Percentiles rank a stretch among this genome's conserved stretches.
These are phyloP conservation scores for Phlebiopsis flavidoalba DNA, from an alignment of 768 basidiomycete species.

Conservation along the genomic window DNA sequence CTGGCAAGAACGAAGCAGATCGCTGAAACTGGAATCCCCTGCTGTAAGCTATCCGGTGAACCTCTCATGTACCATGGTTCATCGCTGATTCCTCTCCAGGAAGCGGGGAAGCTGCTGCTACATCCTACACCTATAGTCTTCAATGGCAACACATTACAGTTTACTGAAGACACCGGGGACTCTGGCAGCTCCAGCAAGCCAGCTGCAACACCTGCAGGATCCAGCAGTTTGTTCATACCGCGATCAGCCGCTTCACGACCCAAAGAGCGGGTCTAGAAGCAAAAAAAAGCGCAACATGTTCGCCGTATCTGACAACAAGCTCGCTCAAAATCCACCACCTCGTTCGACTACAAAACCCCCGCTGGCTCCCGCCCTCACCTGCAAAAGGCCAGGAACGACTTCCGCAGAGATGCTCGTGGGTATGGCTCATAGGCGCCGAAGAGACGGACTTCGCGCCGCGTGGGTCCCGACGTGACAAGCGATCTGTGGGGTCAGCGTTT, in stretches of 20 bases:
- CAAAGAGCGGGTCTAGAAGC: slow-evolving; percentile 63
- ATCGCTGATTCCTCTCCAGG: slow-evolving; percentile 41
- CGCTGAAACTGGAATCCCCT: slow-evolving; percentile 58
- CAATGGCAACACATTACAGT: slow-evolving; percentile 50
- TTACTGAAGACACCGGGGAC: slow-evolving; percentile 45
- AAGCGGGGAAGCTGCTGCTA: slow-evolving; percentile 76
- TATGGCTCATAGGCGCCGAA: background rate
- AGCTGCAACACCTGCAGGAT: slow-evolving; percentile 26
- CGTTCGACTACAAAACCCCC: slow-evolving; percentile 12
- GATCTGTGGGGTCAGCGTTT: background rate
- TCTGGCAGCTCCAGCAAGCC: slow-evolving; percentile 11
- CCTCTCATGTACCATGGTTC: background rate
- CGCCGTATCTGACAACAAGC: slow-evolving; percentile 13
- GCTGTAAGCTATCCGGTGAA: slow-evolving; percentile 47
- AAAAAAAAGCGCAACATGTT: slow-evolving; percentile 34
- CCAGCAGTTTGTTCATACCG: slow-evolving; percentile 59
- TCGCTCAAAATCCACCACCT: slow-evolving; percentile 15
- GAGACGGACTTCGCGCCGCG: background rate
- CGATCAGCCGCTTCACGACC: slow-evolving; percentile 60
- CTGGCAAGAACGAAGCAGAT: slow-evolving; percentile 54
- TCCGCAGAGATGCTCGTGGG: slow-evolving; percentile 71
- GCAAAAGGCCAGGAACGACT: slow-evolving; percentile 77
- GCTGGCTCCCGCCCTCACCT: slow-evolving; percentile 17
- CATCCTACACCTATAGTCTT: slow-evolving; percentile 68
- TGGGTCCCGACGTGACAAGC: slow-evolving; percentile 10